A percentile compares a stretch with the other conserved stretches of the same genome.
phyloP scores from a whole-genome alignment of 441 rosid genomes.

The Adansonia grandidieri region DNA sequence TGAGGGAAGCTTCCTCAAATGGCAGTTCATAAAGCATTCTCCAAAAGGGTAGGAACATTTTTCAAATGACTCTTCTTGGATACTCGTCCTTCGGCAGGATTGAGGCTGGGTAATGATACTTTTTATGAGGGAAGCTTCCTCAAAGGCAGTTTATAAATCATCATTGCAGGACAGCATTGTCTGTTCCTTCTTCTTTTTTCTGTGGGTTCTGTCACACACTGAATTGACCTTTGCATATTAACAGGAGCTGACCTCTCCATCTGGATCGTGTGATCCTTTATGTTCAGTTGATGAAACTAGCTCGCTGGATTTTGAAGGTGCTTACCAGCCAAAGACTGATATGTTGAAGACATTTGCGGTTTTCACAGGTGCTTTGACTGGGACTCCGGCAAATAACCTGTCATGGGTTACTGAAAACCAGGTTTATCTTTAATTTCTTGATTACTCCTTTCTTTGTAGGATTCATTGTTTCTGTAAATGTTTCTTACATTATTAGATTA shows the following conservation, averaged over 20 bases:
- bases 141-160: not conserved
- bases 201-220: constrained; percentile 8
- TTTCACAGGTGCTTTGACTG: constrained; percentile 77
- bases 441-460: not conserved
- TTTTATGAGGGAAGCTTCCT: not conserved
- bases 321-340: constrained; percentile 85
- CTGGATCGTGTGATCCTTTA: constrained; percentile 81
- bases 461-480: constrained; percentile 16
- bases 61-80: not conserved
- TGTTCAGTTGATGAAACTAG: constrained; percentile 84
- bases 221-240: constrained; percentile 32
- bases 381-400: constrained; percentile 78
- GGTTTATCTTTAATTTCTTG: constrained; percentile 41
- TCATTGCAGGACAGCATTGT: not conserved
- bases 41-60: not conserved
- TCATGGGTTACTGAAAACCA: constrained; percentile 98
- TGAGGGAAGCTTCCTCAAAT: no score
- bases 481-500: constrained; percentile 1
- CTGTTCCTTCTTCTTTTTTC: not conserved
- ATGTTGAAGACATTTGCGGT: constrained; percentile 71
- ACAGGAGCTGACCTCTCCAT: constrained; percentile 60
- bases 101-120: not conserved
- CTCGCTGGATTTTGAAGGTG: constrained; percentile 66
- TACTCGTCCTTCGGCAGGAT: not conserved
- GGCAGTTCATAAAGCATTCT: not conserved